Base-by-base conservation (phyloP, 306 rosid species). In the Datisca glomerata region DNA sequence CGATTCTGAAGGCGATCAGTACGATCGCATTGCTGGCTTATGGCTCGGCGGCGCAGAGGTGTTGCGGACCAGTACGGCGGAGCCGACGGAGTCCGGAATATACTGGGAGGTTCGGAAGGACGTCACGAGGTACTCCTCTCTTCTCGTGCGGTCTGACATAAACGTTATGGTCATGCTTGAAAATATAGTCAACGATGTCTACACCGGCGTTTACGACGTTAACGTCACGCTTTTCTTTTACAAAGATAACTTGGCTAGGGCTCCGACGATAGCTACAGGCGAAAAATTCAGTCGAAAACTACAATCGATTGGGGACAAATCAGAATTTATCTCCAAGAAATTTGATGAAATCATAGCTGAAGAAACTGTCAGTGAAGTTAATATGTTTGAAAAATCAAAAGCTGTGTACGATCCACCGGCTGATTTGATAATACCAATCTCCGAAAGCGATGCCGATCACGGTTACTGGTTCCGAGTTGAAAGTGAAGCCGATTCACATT, bases 391-490 rank as follows among this genome's bases (percentile, higher is more conserved):
- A 0, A 61, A 41, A 28, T 42, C 41, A 2, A 11, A 19, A 36
- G 47, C 20, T 23, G 11, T 49, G 37, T 12, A 29, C n/a, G 73
- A 64, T 10, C 39, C 66, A 0, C 79, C 84, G 10, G 75, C 95
- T 22, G 87, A 85, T 71, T 52, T 76, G 76, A 76, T 85, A 36
- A 45, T 85, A 43, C 95, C 95, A 48, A 56, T 85, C n/a, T 40
- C 77, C 14, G 74, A 74, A 23, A 41, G 48, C 21, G 82, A 91
- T 15, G 42, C 11, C 10, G 23, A 55, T 8, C 55, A 65, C 18
- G 95, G 95, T n/a, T 76, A 27, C 20, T 85, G 95, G 95, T 85
- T 80, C 65, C 56, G 58, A 54, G 34, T 74, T 23, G 95, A 74
- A 28, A 21, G 62, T 7, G 96, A 64, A 21, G 35, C 27, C 18